Conservation (phyloP, 2,329 filamentous ascomycete species). For the Arthrobotrys iridis region DNA sequence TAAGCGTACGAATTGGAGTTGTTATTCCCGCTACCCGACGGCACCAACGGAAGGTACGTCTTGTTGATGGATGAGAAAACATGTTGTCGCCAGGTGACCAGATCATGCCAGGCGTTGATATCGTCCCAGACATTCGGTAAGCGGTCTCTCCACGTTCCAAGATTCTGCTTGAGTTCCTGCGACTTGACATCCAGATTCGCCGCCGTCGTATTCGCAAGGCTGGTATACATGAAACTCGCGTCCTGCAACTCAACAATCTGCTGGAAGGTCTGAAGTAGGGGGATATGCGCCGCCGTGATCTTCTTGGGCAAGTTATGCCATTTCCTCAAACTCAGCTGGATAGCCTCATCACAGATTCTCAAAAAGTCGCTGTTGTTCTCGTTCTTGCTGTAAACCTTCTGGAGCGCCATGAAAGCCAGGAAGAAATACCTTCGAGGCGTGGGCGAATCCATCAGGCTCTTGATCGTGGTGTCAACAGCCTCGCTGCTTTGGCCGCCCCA, state of each 20-base stretch:
- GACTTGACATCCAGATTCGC: constrained; percentile 92
- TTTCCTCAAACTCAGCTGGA: constrained; percentile 95
- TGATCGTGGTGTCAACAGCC: constrained; percentile 90
- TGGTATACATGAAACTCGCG: constrained; percentile 94
- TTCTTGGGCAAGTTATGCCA: constrained; percentile 97
- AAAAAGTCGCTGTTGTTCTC: constrained; percentile 84
- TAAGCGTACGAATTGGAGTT: constrained; percentile 95
- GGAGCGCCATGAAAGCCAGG: constrained; percentile 95
- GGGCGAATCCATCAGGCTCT: constrained; percentile 95
- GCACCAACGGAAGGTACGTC: constrained; percentile 87
- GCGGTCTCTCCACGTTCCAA: constrained; percentile 94
- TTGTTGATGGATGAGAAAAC: constrained; percentile 98
- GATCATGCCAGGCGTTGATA: constrained; percentile 98
- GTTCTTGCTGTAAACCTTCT: constrained; percentile 91
- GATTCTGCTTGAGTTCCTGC: constrained; percentile 89
- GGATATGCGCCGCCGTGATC: constrained; percentile 94
- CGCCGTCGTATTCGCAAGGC: constrained; percentile 83
- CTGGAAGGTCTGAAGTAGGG: constrained; percentile 96
- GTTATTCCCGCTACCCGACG: constrained; percentile 67
- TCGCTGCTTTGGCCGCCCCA: constrained; percentile 92
- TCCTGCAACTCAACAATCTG: constrained; percentile 97
- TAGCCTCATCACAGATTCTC: constrained; percentile 92
- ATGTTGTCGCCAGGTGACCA: constrained; percentile 99
- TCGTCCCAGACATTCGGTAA: constrained; percentile 99
- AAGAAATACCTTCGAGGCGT: constrained; percentile 95